A percentile compares a stretch with the other conserved stretches of the same genome.
Evolutionary conservation across 2,329 filamentous ascomycete genomes (phyloP).

Genomic region (Aspergillus novofumigatus): DNA sequence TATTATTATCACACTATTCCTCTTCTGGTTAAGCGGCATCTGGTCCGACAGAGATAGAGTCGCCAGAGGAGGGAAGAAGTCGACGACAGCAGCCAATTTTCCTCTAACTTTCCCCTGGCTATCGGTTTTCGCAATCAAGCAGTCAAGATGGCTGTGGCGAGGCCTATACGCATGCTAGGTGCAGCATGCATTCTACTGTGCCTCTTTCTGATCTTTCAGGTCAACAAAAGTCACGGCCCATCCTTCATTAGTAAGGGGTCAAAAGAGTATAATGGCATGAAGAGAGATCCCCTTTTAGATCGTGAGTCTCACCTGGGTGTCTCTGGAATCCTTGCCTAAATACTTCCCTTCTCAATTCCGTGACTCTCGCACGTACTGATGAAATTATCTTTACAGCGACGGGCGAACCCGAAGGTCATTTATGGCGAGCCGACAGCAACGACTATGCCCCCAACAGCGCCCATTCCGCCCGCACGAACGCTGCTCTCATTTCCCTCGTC

Average conservation of each 20-base stretch:
- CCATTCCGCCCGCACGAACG: slow-evolving; percentile 81
- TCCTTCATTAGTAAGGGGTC: slow-evolving; percentile 33
- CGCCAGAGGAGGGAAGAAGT: not conserved
- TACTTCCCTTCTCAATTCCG: not conserved
- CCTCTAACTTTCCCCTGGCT: slow-evolving; percentile 5
- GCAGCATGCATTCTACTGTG: slow-evolving; percentile 68
- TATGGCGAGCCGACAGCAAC: slow-evolving; percentile 68
- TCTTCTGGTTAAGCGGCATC: slow-evolving; percentile 20
- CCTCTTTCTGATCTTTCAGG: slow-evolving; percentile 72
- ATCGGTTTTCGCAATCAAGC: slow-evolving; percentile 15
- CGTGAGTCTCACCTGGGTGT: slow-evolving; percentile 53
- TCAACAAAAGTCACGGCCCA: slow-evolving; percentile 56
- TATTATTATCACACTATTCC: slow-evolving; percentile 21
- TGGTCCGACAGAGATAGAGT: not conserved
- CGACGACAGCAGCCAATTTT: not conserved
- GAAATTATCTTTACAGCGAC: slow-evolving; percentile 56
- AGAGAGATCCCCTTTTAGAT: slow-evolving; percentile 80
- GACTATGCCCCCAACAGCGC: slow-evolving; percentile 73
- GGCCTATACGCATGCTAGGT: slow-evolving; percentile 75
- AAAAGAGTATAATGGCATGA: slow-evolving; percentile 55
- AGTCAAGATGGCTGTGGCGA: slow-evolving; percentile 71
- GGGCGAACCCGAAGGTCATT: slow-evolving; percentile 72
- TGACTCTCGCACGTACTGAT: not conserved
- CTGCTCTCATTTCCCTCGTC: slow-evolving; percentile 85
- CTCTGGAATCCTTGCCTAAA: not conserved